phyloP scores from a whole-genome alignment of 805 yeast genomes.

The Candida ulmi region DNA sequence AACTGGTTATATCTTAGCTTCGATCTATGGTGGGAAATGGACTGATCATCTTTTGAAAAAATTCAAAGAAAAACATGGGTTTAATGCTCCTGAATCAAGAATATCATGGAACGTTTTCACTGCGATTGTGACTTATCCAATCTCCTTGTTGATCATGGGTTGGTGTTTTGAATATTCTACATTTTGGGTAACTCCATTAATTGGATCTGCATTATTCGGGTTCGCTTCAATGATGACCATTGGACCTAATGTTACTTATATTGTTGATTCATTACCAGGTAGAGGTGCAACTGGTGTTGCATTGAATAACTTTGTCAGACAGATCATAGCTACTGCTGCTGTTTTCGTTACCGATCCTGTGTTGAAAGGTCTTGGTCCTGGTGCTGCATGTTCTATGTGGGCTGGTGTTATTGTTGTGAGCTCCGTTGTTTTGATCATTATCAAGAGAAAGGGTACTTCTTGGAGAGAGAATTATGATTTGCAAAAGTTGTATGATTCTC shows the following conservation, averaged over 20 bases:
- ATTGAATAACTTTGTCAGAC: conserved; percentile 68
- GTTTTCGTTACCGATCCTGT: conserved; percentile 73
- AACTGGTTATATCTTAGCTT: conserved; percentile 66
- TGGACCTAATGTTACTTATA: conserved; percentile 73
- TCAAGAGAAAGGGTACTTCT: conserved; percentile 51
- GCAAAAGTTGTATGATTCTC: conserved; percentile 45
- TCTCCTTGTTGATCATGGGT: conserved; percentile 68
- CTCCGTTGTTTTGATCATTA: conserved; percentile 35
- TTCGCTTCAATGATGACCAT: conserved; percentile 80
- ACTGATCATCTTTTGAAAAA: conserved; percentile 55
- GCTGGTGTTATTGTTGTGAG: conserved; percentile 49
- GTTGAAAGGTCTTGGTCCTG: conserved; percentile 59
- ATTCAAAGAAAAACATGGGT: conserved; percentile 56
- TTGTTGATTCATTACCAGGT: conserved; percentile 82
- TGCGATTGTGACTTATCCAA: conserved; percentile 59
- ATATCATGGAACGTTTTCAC: conserved; percentile 66
- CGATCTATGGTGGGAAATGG: conserved; percentile 79
- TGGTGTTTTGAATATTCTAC: conserved; percentile 68
- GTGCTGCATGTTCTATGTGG: conserved; percentile 62
- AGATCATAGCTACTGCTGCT: conserved; percentile 68
- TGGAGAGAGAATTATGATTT: conserved; percentile 63
- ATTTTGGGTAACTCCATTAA: conserved; percentile 74
- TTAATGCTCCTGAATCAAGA: conserved; percentile 69
- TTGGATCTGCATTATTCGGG: conserved; percentile 80
- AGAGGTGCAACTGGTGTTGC: conserved; percentile 89